Percentiles rank a stretch among this genome's conserved stretches.
phyloP scores from a whole-genome alignment of 345 rosid genomes.

The Kandelia obovata region DNA sequence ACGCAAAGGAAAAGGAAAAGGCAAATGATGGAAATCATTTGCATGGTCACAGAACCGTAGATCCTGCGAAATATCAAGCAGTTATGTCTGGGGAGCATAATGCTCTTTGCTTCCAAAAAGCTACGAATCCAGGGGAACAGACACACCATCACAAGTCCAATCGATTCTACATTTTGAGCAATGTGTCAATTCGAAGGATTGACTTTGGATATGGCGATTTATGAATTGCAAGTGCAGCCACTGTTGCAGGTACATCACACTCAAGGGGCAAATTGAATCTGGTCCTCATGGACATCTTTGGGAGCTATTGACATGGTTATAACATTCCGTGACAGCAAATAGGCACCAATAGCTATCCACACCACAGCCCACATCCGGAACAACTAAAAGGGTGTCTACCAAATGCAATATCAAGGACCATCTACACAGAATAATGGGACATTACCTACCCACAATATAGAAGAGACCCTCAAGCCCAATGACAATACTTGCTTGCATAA shows the following conservation, averaged over 20 bases:
- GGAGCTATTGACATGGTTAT: conserved; percentile 87
- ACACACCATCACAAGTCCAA: conserved; percentile 95
- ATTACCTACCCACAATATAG: conserved; percentile 10
- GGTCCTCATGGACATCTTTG: conserved; percentile 95
- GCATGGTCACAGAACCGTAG: neutral
- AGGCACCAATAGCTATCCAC: conserved; percentile 98
- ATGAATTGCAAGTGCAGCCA: conserved; percentile 81
- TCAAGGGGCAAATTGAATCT: conserved; percentile 98
- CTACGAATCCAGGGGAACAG: conserved; percentile 6
- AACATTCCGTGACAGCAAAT: conserved; percentile 68
- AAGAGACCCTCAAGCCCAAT: neutral
- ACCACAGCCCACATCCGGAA: conserved; percentile 87
- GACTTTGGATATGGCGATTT: conserved; percentile 77
- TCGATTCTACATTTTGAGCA: conserved; percentile 97
- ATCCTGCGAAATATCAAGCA: neutral
- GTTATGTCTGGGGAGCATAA: neutral
- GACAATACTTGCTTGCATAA: neutral
- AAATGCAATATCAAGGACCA: conserved; percentile 74
- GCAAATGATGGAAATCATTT: neutral
- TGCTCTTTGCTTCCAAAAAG: conserved; percentile 7
- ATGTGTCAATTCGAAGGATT: conserved; percentile 92
- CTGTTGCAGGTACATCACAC: conserved; percentile 98
- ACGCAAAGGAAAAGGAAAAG: neutral
- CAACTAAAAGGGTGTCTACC: conserved; percentile 67
- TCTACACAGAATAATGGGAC: conserved; percentile 40